These are phyloP conservation scores for Aspergillus nidulans DNA, from an alignment of 495 filamentous ascomycete species.

Conservation along the genomic window DNA sequence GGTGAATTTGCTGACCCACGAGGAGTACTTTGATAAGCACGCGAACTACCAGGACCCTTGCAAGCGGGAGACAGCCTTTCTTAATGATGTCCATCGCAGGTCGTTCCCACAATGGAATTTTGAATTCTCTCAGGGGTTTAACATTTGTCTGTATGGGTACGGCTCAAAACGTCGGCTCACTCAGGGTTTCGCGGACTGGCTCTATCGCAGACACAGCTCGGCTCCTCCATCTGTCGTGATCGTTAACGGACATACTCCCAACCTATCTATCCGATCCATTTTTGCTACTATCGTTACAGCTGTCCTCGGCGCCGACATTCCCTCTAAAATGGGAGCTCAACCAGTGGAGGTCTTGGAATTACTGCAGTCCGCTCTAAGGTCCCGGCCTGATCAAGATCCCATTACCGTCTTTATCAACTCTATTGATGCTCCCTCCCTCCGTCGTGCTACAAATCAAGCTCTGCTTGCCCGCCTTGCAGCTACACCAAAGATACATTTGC, in stretches of 20 bases:
- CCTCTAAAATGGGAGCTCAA: conserved; percentile 55
- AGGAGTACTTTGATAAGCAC: conserved; percentile 79
- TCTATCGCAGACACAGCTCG: conserved; percentile 46
- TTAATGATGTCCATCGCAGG: conserved; percentile 69
- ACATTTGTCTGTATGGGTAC: conserved; percentile 86
- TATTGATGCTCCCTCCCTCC: conserved; percentile 73
- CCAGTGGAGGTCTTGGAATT: conserved; percentile 63
- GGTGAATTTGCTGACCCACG: conserved; percentile 73
- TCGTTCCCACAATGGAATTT: conserved; percentile 92
- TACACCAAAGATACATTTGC: conserved; percentile 66
- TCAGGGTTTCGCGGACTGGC: conserved; percentile 69
- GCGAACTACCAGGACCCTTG: conserved; percentile 67
- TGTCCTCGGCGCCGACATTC: conserved; percentile 52
- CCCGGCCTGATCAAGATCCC: conserved; percentile 34
- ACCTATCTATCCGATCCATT: conserved; percentile 72
- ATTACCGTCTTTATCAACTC: conserved; percentile 79
- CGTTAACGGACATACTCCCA: conserved; percentile 81
- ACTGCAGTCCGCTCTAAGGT: conserved; percentile 54
- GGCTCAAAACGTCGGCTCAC: conserved; percentile 80
- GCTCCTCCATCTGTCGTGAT: conserved; percentile 64
- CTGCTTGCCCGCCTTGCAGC: conserved; percentile 72
- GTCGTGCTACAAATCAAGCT: conserved; percentile 62
- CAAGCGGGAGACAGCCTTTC: conserved; percentile 60
- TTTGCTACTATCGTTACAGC: conserved; percentile 68
- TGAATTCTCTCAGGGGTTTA: conserved; percentile 85